Evolutionary conservation across 2,329 filamentous ascomycete species (phyloP).

Genomic region (Colletotrichum kahawae): DNA sequence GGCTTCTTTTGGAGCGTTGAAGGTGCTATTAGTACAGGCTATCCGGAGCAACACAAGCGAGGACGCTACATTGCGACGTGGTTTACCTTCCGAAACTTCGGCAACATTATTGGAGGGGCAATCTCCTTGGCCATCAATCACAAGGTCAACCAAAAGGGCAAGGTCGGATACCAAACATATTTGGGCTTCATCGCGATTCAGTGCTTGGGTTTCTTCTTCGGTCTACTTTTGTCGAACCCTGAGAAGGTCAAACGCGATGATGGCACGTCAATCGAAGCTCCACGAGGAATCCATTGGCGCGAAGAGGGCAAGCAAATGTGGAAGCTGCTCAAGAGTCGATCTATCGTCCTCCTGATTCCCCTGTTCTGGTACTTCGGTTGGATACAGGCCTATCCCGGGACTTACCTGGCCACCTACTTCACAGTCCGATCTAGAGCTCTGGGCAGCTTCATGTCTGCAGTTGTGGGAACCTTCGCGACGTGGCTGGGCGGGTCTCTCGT

Average conservation of each 20-base stretch:
- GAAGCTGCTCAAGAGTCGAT: slow-evolving; percentile 32
- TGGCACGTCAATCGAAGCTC: slow-evolving; percentile 38
- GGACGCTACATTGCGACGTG: slow-evolving; percentile 61
- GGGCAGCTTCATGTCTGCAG: slow-evolving; percentile 36
- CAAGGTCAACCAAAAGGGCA: slow-evolving; percentile 37
- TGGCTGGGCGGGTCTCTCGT: slow-evolving; percentile 40
- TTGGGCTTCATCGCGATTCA: slow-evolving; percentile 52
- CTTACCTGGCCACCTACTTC: slow-evolving; percentile 46
- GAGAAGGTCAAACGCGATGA: slow-evolving; percentile 48
- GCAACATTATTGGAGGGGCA: slow-evolving; percentile 53
- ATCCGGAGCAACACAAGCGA: slow-evolving; percentile 66
- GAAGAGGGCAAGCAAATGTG: slow-evolving; percentile 39
- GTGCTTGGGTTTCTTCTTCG: slow-evolving; percentile 47
- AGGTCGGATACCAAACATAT: slow-evolving; percentile 44
- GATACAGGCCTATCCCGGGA: slow-evolving; percentile 45
- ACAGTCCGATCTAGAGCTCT: slow-evolving; percentile 45
- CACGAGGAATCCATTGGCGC: slow-evolving; percentile 24
- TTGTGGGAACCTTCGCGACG: slow-evolving; percentile 42
- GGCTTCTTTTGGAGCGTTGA: slow-evolving; percentile 74
- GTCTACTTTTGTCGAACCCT: slow-evolving; percentile 47
- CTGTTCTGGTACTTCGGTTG: slow-evolving; percentile 40
- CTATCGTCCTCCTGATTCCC: slow-evolving; percentile 27
- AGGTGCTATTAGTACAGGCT: slow-evolving; percentile 68
- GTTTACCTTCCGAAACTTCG: slow-evolving; percentile 44
- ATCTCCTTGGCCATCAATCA: slow-evolving; percentile 54